Evolutionary conservation across 768 basidiomycete species (phyloP), one percentile per base, ranked within the genome.

Genomic region (Lactifluus pinguis): DNA sequence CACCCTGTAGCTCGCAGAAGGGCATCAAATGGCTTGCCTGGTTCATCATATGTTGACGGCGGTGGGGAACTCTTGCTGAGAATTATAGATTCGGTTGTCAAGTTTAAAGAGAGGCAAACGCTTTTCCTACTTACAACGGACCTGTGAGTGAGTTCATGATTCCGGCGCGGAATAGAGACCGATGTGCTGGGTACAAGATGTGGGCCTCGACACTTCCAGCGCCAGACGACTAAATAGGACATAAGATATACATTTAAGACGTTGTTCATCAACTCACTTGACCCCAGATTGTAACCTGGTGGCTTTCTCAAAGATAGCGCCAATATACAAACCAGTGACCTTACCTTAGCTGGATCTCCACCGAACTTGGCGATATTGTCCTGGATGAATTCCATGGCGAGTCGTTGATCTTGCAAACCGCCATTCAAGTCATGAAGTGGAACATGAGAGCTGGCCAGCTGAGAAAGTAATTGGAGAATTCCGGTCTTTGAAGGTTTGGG

Each of bases 301-400:
- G 11, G 52, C 41, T 47, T 17, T 11, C 39, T 53, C 29, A 32
- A 14, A 4, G 57, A 39, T 44, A 32, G 17, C 29, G 30, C 36
- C 38, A 32, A 48, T 7, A 13, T 21, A 38, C 42, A 15, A 17
- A 36, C 39, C 49, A 9, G 7, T 62, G 41, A 17, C 49, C 66
- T 32, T 66, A 76, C 83, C 72, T 83, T 84, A 15, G 71, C 65
- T 25, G 79, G 79, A 85, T 65, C 64, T 4, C 61, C 61, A 7
- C 61, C 54, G 29, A 65, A 87, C 3, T 76, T 73, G 7, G 73
- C 76, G 29, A 87, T 83, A 64, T 87, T 83, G n/a, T 82, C 73
- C 63, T 84, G 78, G 6, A 87, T 71, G 68, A 85, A 88, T 29
- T 72, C 65, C 0, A 88, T 69, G 0, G 84, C 83, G 48, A 75